Percentiles rank a stretch among this genome's conserved stretches.
phyloP scores from a whole-genome alignment of 2,329 filamentous ascomycete species.

The Trichoderma arundinaceum region DNA sequence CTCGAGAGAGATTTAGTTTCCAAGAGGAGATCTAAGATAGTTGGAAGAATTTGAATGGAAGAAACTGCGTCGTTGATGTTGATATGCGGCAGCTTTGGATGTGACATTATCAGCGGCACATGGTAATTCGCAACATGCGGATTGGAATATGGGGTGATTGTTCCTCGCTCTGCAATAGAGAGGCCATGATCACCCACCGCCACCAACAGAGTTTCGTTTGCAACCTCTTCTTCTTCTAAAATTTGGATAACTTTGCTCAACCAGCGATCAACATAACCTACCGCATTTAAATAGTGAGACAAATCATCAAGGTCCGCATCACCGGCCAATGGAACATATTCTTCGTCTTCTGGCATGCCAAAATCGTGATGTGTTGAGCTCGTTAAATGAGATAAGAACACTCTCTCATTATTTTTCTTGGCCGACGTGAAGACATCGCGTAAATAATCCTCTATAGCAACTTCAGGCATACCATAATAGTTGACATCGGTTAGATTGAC shows the following conservation, averaged over 20 bases:
- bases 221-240: constrained; percentile 42
- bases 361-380: constrained; percentile 47
- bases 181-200: constrained; percentile 46
- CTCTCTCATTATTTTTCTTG: constrained; percentile 39
- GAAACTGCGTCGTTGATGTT: constrained; percentile 42
- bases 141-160: constrained; percentile 43
- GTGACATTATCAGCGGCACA: constrained; percentile 43
- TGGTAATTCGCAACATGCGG: constrained; percentile 44
- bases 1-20: constrained; percentile 42
- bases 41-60: constrained; percentile 45
- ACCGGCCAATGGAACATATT: constrained; percentile 34
- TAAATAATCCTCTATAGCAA: constrained; percentile 43
- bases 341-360: constrained; percentile 33
- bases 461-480: constrained; percentile 45
- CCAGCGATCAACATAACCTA: constrained; percentile 43
- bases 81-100: constrained; percentile 43
- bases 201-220: constrained; percentile 45
- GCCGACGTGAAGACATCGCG: constrained; percentile 38
- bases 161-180: constrained; percentile 43
- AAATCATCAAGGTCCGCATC: constrained; percentile 40
- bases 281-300: constrained; percentile 43
- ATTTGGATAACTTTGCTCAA: constrained; percentile 42
- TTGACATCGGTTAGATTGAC: constrained; percentile 43
- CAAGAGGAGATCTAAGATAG: constrained; percentile 45
- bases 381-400: constrained; percentile 46